Evolutionary conservation across 2,329 filamentous ascomycete species (phyloP).

Genomic region (Diplodia intermedia): DNA sequence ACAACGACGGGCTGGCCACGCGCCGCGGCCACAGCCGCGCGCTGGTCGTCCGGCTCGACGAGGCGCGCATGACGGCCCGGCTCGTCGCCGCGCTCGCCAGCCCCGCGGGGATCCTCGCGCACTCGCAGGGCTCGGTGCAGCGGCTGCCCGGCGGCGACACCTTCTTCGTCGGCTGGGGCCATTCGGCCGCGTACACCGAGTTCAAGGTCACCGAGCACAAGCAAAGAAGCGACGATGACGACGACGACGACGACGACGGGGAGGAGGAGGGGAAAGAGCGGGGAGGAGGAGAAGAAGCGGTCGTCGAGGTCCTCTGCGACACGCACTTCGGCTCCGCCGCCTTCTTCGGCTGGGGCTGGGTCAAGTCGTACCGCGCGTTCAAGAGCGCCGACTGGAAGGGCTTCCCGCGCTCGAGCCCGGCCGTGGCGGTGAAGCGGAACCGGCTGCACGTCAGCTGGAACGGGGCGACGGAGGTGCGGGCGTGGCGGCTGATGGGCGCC

Average conservation of each 20-base stretch:
- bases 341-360: slow-evolving; percentile 34
- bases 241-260: too few species aligned
- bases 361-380: slow-evolving; percentile 45
- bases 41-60: slow-evolving; percentile 51
- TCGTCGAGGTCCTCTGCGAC: slow-evolving; percentile 50
- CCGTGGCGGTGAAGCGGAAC: slow-evolving; percentile 32
- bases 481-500: slow-evolving; percentile 41
- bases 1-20: slow-evolving; percentile 40
- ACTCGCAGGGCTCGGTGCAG: slow-evolving; percentile 54
- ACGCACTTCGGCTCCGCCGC: slow-evolving; percentile 47
- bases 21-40: slow-evolving; percentile 48
- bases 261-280: too few species aligned
- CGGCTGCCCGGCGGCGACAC: slow-evolving; percentile 53
- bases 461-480: slow-evolving; percentile 40
- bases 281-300: neutral
- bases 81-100: slow-evolving; percentile 53
- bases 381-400: slow-evolving; percentile 40
- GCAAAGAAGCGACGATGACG: too few species aligned
- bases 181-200: slow-evolving; percentile 58
- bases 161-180: slow-evolving; percentile 59
- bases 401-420: slow-evolving; percentile 36
- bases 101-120: slow-evolving; percentile 46
- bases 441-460: slow-evolving; percentile 41
- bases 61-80: slow-evolving; percentile 46
- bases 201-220: slow-evolving; percentile 36